phyloP scores from a whole-genome alignment of 257 asterid species.

The Rauvolfia tetraphylla region DNA sequence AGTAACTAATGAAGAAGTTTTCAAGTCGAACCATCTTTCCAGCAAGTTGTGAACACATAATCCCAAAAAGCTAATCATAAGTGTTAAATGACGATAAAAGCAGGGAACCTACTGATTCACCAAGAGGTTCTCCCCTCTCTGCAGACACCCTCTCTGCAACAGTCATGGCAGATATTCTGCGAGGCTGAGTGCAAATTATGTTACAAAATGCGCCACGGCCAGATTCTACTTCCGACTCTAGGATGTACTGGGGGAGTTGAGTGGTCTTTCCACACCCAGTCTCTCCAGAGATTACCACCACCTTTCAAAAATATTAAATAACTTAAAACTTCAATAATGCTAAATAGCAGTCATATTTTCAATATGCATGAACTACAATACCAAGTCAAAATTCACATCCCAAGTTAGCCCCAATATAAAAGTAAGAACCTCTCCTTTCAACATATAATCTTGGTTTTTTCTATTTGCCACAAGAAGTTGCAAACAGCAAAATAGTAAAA shows the following conservation, averaged over 20 bases:
- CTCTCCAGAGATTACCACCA: conserved; percentile 95
- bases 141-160: conserved; percentile 95
- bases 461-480: conserved; percentile 8
- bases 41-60: conserved; percentile 10
- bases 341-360: neutral
- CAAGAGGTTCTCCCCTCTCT: conserved; percentile 98
- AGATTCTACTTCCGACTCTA: conserved; percentile 95
- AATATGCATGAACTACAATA: neutral
- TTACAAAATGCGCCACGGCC: conserved; percentile 98
- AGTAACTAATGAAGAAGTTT: conserved; percentile 32
- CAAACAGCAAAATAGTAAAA: conserved; percentile 12
- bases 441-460: neutral
- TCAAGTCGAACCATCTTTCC: conserved; percentile 20
- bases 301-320: conserved; percentile 39
- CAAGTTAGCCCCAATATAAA: neutral
- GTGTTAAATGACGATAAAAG: conserved; percentile 18
- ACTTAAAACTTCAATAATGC: neutral
- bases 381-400: neutral
- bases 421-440: neutral
- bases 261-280: conserved; percentile 99
- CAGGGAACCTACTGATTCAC: conserved; percentile 77
- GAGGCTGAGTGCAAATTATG: conserved; percentile 97
- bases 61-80: conserved; percentile 15
- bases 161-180: conserved; percentile 94
- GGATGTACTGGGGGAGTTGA: conserved; percentile 91